phyloP scores from a whole-genome alignment of 1,284 basidiomycete genomes.

The Butyriboletus appendiculatus region DNA sequence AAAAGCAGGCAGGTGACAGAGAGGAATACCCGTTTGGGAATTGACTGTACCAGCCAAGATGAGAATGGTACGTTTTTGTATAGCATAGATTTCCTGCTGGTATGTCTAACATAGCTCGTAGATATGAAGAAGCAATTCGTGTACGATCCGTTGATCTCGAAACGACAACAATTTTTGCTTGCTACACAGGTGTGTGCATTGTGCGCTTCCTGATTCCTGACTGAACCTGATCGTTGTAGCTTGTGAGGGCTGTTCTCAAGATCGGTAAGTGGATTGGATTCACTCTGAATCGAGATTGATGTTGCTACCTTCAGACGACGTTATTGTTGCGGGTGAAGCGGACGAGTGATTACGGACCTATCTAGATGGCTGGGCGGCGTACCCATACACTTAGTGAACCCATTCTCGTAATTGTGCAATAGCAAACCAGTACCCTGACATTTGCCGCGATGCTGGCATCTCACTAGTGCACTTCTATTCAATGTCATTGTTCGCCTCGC shows the following conservation, averaged over 20 bases:
- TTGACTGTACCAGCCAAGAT: slow-evolving; percentile 88
- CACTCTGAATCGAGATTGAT: slow-evolving; percentile 1
- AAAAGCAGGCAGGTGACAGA: slow-evolving; percentile 94
- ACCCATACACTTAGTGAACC: slow-evolving; percentile 19
- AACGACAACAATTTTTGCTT: slow-evolving; percentile 94
- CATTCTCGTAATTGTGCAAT: slow-evolving; percentile 29
- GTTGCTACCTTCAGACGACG: slow-evolving; percentile 26
- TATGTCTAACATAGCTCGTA: slow-evolving; percentile 33
- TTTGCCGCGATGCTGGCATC: no score
- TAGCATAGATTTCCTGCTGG: not conserved
- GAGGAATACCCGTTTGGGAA: slow-evolving; percentile 82
- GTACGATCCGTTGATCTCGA: slow-evolving; percentile 96
- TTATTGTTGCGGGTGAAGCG: slow-evolving; percentile 34
- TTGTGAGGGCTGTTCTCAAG: slow-evolving; percentile 37
- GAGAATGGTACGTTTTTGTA: slow-evolving; percentile 73
- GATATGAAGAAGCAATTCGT: slow-evolving; percentile 99
- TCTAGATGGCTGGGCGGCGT: slow-evolving; percentile 16
- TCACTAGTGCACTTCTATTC: no score
- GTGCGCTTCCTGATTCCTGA: not conserved
- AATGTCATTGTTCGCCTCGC: not conserved
- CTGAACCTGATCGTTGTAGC: slow-evolving; percentile 17
- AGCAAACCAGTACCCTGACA: not conserved
- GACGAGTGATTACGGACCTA: slow-evolving; percentile 23
- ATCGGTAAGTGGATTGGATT: slow-evolving; percentile 26
- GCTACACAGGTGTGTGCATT: slow-evolving; percentile 83